A percentile compares a stretch with the other conserved stretches of the same genome.
phyloP scores from a whole-genome alignment of 2,329 filamentous ascomycete species.

The Drechslerella coelobrocha region DNA sequence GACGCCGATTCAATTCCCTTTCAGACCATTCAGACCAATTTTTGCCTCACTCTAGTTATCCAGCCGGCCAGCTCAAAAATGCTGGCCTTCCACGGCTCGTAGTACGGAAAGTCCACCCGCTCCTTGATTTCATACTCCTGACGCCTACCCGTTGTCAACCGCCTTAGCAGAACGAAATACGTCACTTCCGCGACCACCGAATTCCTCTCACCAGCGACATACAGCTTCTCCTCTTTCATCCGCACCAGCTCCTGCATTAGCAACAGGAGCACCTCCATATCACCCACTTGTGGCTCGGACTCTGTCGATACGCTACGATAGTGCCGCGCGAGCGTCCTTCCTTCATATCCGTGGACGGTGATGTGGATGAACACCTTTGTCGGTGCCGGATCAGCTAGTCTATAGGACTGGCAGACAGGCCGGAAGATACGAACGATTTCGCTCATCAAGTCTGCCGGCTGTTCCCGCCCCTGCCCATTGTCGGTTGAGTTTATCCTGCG shows the following conservation, averaged over 20 bases:
- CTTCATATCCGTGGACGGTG: constrained; percentile 18
- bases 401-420: neutral
- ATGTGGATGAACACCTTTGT: constrained; percentile 15
- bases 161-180: constrained; percentile 20
- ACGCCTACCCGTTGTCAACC: neutral
- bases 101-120: constrained; percentile 25
- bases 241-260: constrained; percentile 28
- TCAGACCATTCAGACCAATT: no score
- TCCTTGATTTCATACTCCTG: constrained; percentile 20
- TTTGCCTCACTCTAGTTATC: neutral
- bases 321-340: constrained; percentile 20
- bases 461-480: constrained; percentile 8
- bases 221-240: constrained; percentile 21
- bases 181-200: constrained; percentile 26
- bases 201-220: constrained; percentile 21
- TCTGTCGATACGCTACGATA: constrained; percentile 12
- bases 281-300: constrained; percentile 18
- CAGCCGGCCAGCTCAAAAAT: constrained; percentile 6
- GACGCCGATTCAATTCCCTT: no score
- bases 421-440: neutral
- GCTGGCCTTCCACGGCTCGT: constrained; percentile 16
- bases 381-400: constrained; percentile 27
- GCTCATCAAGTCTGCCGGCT: no score
- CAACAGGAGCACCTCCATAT: constrained; percentile 8
- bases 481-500: constrained; percentile 5